Percentiles rank a stretch among this genome's conserved stretches.
phyloP scores from a whole-genome alignment of 371 early-diverging fungal genomes.

The Rhizomucor pusillus region DNA sequence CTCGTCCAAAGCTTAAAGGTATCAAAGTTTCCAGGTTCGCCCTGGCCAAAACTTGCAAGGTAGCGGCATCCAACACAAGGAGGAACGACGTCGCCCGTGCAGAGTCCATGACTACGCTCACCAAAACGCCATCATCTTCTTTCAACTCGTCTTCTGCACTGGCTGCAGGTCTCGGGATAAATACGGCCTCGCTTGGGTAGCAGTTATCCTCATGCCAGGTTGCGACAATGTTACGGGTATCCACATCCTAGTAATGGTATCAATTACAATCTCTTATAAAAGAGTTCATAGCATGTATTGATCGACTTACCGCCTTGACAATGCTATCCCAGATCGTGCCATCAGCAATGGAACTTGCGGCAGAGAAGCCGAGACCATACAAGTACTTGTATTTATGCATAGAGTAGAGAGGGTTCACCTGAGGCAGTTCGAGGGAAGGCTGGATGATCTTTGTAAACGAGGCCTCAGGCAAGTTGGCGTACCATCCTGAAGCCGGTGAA shows the following conservation, averaged over 20 bases:
- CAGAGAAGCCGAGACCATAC: constrained; percentile 59
- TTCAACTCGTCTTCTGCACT: constrained; percentile 40
- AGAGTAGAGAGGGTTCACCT: constrained; percentile 60
- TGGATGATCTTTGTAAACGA: constrained; percentile 19
- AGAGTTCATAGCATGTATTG: not conserved
- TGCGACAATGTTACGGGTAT: constrained; percentile 23
- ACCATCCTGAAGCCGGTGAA: constrained; percentile 17
- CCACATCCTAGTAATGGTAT: constrained; percentile 13
- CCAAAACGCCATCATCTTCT: constrained; percentile 76
- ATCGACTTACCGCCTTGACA: constrained; percentile 54
- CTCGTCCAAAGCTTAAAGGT: constrained; percentile 63
- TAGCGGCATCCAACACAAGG: constrained; percentile 70
- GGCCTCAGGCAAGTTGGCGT: constrained; percentile 31
- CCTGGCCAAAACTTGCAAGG: constrained; percentile 61
- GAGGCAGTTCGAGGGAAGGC: constrained; percentile 59
- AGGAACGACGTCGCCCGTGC: constrained; percentile 62
- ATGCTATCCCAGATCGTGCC: constrained; percentile 70
- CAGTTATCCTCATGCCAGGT: constrained; percentile 59
- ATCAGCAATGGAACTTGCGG: constrained; percentile 30
- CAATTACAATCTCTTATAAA: no score
- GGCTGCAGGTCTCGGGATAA: constrained; percentile 53
- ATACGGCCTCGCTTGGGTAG: constrained; percentile 73
- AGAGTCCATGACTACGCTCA: constrained; percentile 72
- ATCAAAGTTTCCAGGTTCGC: constrained; percentile 59
- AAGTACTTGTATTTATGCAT: constrained; percentile 57